These are phyloP conservation scores for Capsicum rhomboideum DNA, from an alignment of 257 asterid species.

Conservation along the genomic window DNA sequence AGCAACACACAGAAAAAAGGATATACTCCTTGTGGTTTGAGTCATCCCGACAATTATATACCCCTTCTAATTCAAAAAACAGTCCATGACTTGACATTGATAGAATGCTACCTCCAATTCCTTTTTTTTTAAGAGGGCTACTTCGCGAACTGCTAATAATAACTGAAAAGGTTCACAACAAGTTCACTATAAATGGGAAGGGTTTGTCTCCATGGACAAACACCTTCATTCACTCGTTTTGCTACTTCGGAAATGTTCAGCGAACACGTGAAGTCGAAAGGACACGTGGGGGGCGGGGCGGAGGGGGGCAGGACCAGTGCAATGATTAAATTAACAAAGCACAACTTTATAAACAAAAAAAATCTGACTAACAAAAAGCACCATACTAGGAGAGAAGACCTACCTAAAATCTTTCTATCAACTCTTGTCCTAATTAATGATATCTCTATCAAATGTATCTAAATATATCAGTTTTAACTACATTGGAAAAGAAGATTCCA, in stretches of 20 bases:
- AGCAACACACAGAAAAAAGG: no score
- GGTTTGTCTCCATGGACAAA: background rate
- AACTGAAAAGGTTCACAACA: background rate
- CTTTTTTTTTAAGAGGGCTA: background rate
- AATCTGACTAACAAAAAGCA: background rate
- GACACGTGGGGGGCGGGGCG: no score
- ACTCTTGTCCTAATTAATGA: background rate
- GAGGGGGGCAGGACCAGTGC: background rate
- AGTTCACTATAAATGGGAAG: no score
- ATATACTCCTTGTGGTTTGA: no score
- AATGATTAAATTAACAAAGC: background rate
- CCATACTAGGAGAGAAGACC: background rate
- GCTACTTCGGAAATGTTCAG: background rate
- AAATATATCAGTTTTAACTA: background rate
- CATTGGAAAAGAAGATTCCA: conserved; percentile 9
- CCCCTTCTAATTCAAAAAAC: no score
- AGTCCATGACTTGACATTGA: no score
- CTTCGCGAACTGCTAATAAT: background rate
- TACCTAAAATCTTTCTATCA: background rate
- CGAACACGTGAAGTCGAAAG: background rate
- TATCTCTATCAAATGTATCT: background rate
- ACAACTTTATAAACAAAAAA: background rate
- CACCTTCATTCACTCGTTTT: background rate
- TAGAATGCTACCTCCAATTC: no score
- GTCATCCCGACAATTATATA: no score